Evolutionary conservation across 306 rosid genomes (phyloP).

Genomic region (Glycine tomentella): DNA sequence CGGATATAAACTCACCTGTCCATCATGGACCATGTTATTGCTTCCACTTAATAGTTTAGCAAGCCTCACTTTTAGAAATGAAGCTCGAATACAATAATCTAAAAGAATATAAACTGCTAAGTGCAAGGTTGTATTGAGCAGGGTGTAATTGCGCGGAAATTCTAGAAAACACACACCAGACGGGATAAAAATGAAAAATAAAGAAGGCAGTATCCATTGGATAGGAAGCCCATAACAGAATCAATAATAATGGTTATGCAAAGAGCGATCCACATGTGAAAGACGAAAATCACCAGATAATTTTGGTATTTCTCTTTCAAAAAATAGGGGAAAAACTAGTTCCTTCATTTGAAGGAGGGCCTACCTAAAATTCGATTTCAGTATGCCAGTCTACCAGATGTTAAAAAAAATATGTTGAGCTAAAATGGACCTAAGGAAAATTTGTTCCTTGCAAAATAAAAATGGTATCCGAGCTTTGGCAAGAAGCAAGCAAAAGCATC

Average conservation of each 20-base stretch:
- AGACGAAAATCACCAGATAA: slow-evolving; percentile 37
- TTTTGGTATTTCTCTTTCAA: slow-evolving; percentile 45
- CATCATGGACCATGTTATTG: neutral
- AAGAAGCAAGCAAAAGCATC: slow-evolving; percentile 43
- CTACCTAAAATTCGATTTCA: slow-evolving; percentile 49
- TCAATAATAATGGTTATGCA: slow-evolving; percentile 16
- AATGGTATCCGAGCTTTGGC: slow-evolving; percentile 46
- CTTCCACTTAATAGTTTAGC: neutral
- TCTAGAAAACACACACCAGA: neutral
- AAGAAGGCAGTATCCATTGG: neutral
- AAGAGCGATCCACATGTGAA: slow-evolving; percentile 35
- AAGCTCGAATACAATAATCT: slow-evolving; percentile 15
- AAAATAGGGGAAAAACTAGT: slow-evolving; percentile 31
- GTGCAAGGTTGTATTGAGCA: neutral
- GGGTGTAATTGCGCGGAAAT: neutral
- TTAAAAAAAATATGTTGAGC: slow-evolving; percentile 51
- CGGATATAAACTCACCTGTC: neutral
- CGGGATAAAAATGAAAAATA: neutral
- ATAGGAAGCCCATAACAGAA: neutral
- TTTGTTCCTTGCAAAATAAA: slow-evolving; percentile 38
- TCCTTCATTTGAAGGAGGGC: slow-evolving; percentile 48
- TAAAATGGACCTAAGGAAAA: slow-evolving; percentile 34
- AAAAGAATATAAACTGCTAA: neutral
- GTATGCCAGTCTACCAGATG: neutral
- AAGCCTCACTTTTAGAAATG: neutral